Evolutionary conservation across 139 green algal genomes (phyloP).

Genomic region (Tetradesmus lagerheimii): DNA sequence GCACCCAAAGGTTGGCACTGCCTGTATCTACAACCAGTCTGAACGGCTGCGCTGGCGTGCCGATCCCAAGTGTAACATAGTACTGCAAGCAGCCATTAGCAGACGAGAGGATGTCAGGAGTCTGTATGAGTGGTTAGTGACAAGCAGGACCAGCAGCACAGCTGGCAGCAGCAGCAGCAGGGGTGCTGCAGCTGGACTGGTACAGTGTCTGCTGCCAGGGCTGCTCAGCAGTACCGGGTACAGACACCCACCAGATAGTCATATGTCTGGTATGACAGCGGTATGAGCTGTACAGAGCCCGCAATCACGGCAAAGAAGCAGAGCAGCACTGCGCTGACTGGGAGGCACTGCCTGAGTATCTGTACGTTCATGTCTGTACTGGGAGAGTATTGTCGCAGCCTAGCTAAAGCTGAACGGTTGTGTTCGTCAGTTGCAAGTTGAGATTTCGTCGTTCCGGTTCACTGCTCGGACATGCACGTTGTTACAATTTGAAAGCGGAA

Average conservation of each 20-base stretch:
- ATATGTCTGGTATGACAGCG: not conserved
- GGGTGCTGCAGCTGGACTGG: not conserved
- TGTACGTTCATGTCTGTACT: too few species aligned
- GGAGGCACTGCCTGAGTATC: not conserved
- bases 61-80: not conserved
- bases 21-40: constrained; percentile 26
- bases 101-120: too few species aligned
- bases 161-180: not conserved
- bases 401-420: too few species aligned
- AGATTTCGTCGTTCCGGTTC: too few species aligned
- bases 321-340: not conserved
- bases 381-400: not conserved
- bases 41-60: constrained; percentile 2
- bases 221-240: too few species aligned
- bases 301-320: not conserved
- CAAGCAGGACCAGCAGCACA: not conserved
- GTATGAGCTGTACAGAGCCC: not conserved
- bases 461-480: too few species aligned
- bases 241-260: constrained; percentile 4
- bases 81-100: not conserved
- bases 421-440: too few species aligned
- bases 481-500: not conserved
- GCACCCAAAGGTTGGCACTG: constrained; percentile 34
- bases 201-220: not conserved
- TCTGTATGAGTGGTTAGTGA: too few species aligned